Conservation (phyloP, 225 moss, liverwort and hornwort genomes). For the Thuidium tamariscinum region DNA sequence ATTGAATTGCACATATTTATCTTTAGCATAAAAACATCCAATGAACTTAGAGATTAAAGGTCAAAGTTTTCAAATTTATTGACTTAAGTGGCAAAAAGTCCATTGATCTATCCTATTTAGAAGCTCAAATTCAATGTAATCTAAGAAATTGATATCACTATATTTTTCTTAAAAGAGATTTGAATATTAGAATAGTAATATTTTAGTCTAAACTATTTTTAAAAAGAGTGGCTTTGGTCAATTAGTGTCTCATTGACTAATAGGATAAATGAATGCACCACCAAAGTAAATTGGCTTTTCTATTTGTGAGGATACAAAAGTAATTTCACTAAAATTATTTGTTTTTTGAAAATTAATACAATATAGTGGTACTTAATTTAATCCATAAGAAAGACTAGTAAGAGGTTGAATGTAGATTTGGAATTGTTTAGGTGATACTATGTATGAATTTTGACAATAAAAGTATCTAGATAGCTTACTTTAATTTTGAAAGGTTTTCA, state of each 20-base stretch:
- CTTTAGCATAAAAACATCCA: rapidly evolving
- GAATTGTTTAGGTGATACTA: not conserved
- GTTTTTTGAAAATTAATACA: not conserved
- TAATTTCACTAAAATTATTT: not conserved
- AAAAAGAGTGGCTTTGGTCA: not conserved
- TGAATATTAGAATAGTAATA: not conserved
- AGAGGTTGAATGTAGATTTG: not conserved
- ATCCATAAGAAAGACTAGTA: rapidly evolving
- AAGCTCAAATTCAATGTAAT: not conserved
- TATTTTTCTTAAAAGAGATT: not conserved
- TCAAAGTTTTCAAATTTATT: not conserved
- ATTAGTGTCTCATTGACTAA: not conserved
- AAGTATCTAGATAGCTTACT: not conserved
- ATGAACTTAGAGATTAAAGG: not conserved
- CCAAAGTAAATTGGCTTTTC: not conserved
- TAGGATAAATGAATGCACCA: not conserved
- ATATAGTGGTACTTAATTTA: not conserved
- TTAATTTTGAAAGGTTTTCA: rapidly evolving
- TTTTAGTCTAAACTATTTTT: not conserved
- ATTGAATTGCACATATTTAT: not conserved
- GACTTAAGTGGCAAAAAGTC: too few species aligned
- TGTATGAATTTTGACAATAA: too few species aligned
- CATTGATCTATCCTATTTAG: rapidly evolving
- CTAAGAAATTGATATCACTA: not conserved
- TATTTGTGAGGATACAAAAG: not conserved